A percentile compares a stretch with the other conserved stretches of the same genome.
Conservation (phyloP, 176 grass and related monocot species). For the Musa troglodytarum region DNA sequence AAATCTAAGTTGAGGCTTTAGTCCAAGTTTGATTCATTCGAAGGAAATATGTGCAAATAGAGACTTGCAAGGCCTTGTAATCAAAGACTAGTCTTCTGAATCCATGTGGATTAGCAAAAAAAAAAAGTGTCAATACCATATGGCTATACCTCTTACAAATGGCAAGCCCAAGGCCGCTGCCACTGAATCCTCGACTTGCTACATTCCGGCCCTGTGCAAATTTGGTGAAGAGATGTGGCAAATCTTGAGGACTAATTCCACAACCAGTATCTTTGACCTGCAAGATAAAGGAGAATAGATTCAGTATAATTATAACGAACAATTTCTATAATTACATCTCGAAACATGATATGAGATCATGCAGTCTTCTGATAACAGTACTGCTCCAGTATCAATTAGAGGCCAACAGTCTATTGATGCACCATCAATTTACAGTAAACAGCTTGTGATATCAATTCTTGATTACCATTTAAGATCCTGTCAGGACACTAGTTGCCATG, state of each 20-base stretch:
- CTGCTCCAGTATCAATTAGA: neutral
- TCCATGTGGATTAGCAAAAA: too few species aligned
- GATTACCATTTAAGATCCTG: neutral
- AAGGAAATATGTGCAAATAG: too few species aligned
- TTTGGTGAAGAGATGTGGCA: conserved; percentile 57
- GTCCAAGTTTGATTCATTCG: too few species aligned
- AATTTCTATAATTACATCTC: too few species aligned
- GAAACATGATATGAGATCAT: neutral
- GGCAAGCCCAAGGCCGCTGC: conserved; percentile 63
- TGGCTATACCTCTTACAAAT: conserved; percentile 66
- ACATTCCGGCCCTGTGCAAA: conserved; percentile 26
- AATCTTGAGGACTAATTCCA: conserved; percentile 60
- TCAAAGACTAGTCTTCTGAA: too few species aligned
- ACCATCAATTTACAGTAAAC: neutral
- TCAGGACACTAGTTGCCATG: neutral
- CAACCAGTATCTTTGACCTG: conserved; percentile 77
- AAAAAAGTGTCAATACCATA: neutral
- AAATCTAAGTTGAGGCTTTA: too few species aligned
- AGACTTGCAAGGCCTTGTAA: too few species aligned
- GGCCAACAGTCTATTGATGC: neutral
- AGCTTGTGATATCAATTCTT: neutral
- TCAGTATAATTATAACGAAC: too few species aligned
- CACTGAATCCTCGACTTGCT: conserved; percentile 4
- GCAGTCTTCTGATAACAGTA: neutral
- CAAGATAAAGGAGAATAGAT: neutral